Evolutionary conservation across 441 rosid species (phyloP), one percentile per base, ranked within the genome.

Genomic region (Eruca vesicaria): DNA sequence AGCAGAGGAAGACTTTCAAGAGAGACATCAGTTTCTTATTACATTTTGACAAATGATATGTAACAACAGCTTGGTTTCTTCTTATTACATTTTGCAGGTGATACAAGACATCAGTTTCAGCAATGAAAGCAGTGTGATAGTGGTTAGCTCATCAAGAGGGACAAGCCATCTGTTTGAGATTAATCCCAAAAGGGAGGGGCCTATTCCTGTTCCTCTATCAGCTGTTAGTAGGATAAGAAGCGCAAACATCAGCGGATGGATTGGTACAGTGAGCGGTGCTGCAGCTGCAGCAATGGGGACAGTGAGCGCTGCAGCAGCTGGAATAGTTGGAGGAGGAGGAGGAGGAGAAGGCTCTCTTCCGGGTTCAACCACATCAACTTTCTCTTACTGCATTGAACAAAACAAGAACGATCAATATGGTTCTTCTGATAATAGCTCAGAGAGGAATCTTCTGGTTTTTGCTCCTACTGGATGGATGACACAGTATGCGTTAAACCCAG

Each of bases 91-190:
- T 15, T 35, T 5, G 77, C 85, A 95, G 99, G 97, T 95, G 33
- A 95, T 95, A 74, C 98, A 89, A 78, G 99, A 93, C 78, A 90
- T 95, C 67, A 83, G 98, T 84, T 88, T 92, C 82, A 91, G 94
- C 77, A 82, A 82, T 81, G 96, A 95, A 72, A 89, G 98, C 85
- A 83, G 80, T 71, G 84, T 94, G 96, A 86, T 95, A 74, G 86
- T 91, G 97, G 85, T 92, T 71, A 91, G 94, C 80, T 92, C 99
- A 43, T 88, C 96, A 6, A 88, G 96, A 85, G 99, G 98, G 68
- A 95, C 99, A 45, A 87, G 95, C 79, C 99, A 95, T 82, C 78
- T 95, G 35, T 95, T 95, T 86, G 93, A 92, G 43, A 87, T 95
- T 66, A 82, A 88, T 76, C 90, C 92, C 19, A 93, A 90, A 62